Evolutionary conservation across 2,329 filamentous ascomycete genomes (phyloP).

Genomic region (Botryosphaeria dothidea): DNA sequence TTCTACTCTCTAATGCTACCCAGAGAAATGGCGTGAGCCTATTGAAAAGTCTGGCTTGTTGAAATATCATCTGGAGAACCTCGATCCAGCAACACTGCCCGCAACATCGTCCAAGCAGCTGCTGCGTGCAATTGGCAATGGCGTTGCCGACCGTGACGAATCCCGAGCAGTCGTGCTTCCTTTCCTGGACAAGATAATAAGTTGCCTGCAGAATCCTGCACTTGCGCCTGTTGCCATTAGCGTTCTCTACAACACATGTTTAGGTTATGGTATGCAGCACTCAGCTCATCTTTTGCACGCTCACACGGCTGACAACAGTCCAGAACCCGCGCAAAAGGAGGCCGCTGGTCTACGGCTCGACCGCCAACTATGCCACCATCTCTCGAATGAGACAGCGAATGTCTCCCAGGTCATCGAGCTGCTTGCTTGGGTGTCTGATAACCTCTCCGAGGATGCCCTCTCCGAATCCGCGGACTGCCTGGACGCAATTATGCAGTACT

Average conservation of each 20-base stretch:
- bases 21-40: conserved; percentile 33
- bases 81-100: conserved; percentile 27
- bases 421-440: conserved; percentile 36
- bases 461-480: conserved; percentile 16
- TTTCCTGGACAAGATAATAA: conserved; percentile 29
- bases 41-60: conserved; percentile 33
- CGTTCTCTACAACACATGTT: conserved; percentile 47
- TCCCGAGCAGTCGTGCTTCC: conserved; percentile 33
- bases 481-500: neutral
- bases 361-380: conserved; percentile 24
- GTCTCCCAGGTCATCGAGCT: conserved; percentile 37
- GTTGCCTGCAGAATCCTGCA: conserved; percentile 28
- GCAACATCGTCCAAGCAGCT: conserved; percentile 32
- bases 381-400: conserved; percentile 30
- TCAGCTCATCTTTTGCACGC: neutral
- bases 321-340: conserved; percentile 37
- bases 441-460: conserved; percentile 27
- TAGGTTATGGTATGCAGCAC: conserved; percentile 37
- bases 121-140: conserved; percentile 40
- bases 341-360: conserved; percentile 38
- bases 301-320: neutral
- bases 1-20: conserved; percentile 26
- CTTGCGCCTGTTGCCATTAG: conserved; percentile 35
- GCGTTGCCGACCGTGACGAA: conserved; percentile 38
- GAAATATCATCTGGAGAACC: conserved; percentile 27